Conservation (phyloP, 2,329 filamentous ascomycete genomes). For the Aspergillus neoniger region DNA sequence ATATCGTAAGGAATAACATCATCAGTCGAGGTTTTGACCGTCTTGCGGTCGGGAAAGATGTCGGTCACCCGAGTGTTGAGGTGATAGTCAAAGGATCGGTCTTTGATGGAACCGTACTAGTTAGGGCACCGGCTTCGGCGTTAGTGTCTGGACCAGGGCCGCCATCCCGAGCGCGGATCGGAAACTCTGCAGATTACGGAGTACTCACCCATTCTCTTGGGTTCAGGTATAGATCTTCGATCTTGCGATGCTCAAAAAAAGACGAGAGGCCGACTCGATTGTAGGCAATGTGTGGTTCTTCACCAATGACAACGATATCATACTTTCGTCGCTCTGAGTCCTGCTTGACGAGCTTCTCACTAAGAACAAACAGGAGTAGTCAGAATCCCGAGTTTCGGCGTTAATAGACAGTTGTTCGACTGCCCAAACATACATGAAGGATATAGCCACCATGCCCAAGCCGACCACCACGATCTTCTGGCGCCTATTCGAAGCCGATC, state of each 20-base stretch:
- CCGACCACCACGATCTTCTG: slow-evolving; percentile 81
- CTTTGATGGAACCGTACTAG: slow-evolving; percentile 67
- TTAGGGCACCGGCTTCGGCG: background rate
- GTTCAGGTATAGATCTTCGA: slow-evolving; percentile 87
- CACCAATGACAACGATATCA: slow-evolving; percentile 80
- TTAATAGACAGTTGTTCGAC: background rate
- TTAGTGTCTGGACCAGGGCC: background rate
- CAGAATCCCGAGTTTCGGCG: background rate
- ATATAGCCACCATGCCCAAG: slow-evolving; percentile 87
- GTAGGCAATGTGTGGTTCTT: slow-evolving; percentile 85
- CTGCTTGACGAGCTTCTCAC: slow-evolving; percentile 85
- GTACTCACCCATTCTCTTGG: slow-evolving; percentile 72
- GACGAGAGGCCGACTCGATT: slow-evolving; percentile 87
- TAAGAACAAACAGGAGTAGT: slow-evolving; percentile 37
- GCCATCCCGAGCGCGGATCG: background rate
- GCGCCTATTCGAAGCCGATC: slow-evolving; percentile 21
- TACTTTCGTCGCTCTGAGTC: slow-evolving; percentile 75
- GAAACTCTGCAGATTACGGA: background rate
- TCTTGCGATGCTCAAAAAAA: slow-evolving; percentile 82
- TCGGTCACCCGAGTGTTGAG: slow-evolving; percentile 73
- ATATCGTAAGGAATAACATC: slow-evolving; percentile 73
- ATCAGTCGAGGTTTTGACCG: slow-evolving; percentile 70
- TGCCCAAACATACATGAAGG: slow-evolving; percentile 70
- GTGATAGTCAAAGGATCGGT: slow-evolving; percentile 71
- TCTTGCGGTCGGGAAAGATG: slow-evolving; percentile 65